phyloP scores from a whole-genome alignment of 2,329 filamentous ascomycete genomes.

The Stachybotrys echinatus region DNA sequence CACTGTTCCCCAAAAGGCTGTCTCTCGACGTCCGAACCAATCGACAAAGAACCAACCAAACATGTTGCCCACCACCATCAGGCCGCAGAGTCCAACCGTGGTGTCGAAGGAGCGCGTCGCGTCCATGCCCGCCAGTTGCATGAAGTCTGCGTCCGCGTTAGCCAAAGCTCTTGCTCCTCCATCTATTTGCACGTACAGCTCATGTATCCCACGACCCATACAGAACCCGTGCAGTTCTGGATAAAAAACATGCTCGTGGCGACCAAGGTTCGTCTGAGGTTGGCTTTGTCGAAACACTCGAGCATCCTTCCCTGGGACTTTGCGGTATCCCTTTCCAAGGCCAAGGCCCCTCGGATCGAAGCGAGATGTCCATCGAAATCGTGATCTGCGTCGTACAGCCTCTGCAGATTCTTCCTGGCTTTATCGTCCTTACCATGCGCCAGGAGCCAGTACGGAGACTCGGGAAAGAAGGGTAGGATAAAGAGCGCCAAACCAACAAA shows the following conservation, averaged over 20 bases:
- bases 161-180: no score
- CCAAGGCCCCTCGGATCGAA: constrained; percentile 14
- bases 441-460: constrained; percentile 26
- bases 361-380: constrained; percentile 24
- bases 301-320: constrained; percentile 1
- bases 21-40: constrained; percentile 4
- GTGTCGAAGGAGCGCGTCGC: constrained; percentile 2
- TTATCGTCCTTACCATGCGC: constrained; percentile 20
- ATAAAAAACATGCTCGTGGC: constrained; percentile 4
- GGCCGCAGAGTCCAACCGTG: constrained; percentile 2
- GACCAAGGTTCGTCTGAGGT: constrained; percentile 2
- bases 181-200: constrained; percentile 4
- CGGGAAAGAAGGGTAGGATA: constrained; percentile 24
- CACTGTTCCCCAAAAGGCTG: constrained; percentile 2
- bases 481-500: constrained; percentile 18
- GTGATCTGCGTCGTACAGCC: constrained; percentile 18
- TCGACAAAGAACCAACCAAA: constrained; percentile 7
- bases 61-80: constrained; percentile 6
- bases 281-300: constrained; percentile 3
- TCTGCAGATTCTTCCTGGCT: constrained; percentile 21
- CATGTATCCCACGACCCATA: constrained; percentile 8
- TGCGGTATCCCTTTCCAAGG: not conserved
- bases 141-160: not conserved
- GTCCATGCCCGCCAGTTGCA: constrained; percentile 3
- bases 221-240: constrained; percentile 1